phyloP scores from a whole-genome alignment of 352 stramenopile species.

The Pythium vanterpoolii region DNA sequence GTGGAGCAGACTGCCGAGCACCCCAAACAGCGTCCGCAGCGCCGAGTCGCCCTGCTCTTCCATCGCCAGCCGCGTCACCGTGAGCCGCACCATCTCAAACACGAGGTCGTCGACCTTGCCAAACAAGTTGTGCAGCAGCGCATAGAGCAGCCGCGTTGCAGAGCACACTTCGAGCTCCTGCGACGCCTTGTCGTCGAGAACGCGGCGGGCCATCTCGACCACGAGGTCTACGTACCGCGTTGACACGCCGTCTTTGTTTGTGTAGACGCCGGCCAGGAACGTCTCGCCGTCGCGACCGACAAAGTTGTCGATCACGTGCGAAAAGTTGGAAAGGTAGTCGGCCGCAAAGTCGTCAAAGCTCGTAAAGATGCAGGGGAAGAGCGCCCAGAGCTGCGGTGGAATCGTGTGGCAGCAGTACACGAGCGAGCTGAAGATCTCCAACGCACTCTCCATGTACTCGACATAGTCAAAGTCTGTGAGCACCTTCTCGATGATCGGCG shows the following conservation, averaged over 20 bases:
- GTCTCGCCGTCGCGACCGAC: constrained; percentile 82
- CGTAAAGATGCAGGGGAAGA: constrained; percentile 96
- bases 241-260: constrained; percentile 37
- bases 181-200: constrained; percentile 56
- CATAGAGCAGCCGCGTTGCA: constrained; percentile 72
- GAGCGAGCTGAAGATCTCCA: constrained; percentile 96
- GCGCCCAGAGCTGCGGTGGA: constrained; percentile 90
- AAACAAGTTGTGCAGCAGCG: constrained; percentile 82
- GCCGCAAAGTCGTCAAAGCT: constrained; percentile 95
- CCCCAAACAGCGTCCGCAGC: constrained; percentile 82
- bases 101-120: constrained; percentile 78
- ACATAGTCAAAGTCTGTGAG: constrained; percentile 95
- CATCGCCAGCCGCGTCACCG: constrained; percentile 47
- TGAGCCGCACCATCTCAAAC: constrained; percentile 67
- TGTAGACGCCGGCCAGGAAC: constrained; percentile 54
- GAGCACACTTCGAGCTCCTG: constrained; percentile 76
- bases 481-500: constrained; percentile 94
- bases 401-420: constrained; percentile 95
- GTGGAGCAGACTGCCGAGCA: constrained; percentile 90
- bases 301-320: constrained; percentile 96
- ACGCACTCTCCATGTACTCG: constrained; percentile 96
- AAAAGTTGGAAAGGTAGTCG: constrained; percentile 96
- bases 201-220: constrained; percentile 72
- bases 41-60: constrained; percentile 67
- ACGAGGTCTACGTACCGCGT: constrained; percentile 78